phyloP scores from a whole-genome alignment of 495 filamentous ascomycete species.

The Neurospora sublineolata region DNA sequence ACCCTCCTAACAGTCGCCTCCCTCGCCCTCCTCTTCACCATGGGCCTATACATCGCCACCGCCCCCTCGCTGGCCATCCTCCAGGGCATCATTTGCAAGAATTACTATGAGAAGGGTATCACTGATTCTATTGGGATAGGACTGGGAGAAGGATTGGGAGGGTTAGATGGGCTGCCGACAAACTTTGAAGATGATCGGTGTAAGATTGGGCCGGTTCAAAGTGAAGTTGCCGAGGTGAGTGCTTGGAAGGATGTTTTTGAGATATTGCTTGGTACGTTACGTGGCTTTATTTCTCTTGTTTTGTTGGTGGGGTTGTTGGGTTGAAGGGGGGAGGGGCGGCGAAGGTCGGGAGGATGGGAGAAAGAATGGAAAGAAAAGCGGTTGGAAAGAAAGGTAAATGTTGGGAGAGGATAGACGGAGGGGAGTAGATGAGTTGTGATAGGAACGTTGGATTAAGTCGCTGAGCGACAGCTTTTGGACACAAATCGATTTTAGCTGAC shows the following conservation, averaged over 20 bases:
- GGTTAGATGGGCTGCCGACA: background rate
- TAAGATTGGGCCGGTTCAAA: conserved; percentile 34
- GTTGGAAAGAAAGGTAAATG: background rate
- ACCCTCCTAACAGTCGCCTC: conserved; percentile 5
- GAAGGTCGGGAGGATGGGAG: background rate
- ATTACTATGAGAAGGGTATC: conserved; percentile 12
- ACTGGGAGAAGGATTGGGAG: background rate
- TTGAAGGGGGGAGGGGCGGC: background rate
- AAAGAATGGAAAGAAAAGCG: background rate
- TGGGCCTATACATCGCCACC: conserved; percentile 18
- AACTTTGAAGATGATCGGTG: conserved; percentile 10
- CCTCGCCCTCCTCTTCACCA: conserved; percentile 13
- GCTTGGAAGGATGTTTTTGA: conserved; percentile 33
- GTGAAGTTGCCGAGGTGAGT: conserved; percentile 29
- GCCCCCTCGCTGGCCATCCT: conserved; percentile 30
- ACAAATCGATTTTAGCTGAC: too few relatives aligned
- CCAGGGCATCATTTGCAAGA: conserved; percentile 30
- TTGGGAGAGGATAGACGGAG: background rate
- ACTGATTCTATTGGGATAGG: background rate
- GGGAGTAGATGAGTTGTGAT: too few relatives aligned
- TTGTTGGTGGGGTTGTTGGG: background rate
- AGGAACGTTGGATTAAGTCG: too few relatives aligned
- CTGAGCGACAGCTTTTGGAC: too few relatives aligned
- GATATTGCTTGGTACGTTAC: conserved; percentile 23
- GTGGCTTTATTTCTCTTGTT: background rate